These are phyloP conservation scores for Plasmodium sp. DNA, from an alignment of 169 alveolate species.

Conservation along the genomic window DNA sequence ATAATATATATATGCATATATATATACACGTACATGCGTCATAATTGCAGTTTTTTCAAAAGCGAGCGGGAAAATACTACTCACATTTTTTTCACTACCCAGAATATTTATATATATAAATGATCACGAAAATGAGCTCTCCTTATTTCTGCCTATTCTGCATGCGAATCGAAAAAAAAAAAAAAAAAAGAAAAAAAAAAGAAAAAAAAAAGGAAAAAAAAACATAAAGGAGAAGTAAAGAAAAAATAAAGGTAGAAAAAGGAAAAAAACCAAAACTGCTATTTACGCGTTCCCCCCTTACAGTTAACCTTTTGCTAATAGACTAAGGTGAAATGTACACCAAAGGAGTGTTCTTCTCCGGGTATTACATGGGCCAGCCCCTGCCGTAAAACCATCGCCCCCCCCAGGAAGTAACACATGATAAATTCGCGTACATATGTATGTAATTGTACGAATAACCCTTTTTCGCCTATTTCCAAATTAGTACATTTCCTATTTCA, in stretches of 20 bases:
- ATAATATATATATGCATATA: background rate
- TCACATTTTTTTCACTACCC: background rate
- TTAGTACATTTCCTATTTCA: background rate
- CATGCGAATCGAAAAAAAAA: constrained; percentile 7
- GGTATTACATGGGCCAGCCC: background rate
- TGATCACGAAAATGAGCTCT: background rate
- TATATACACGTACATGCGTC: background rate
- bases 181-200: background rate
- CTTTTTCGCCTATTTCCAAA: background rate
- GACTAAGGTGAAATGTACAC: background rate
- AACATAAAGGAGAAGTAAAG: background rate
- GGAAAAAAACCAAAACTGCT: background rate
- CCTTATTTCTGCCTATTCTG: background rate
- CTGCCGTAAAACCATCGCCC: background rate
- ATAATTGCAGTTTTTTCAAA: background rate
- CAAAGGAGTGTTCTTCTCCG: background rate
- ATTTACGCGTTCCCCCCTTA: background rate
- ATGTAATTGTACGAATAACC: background rate
- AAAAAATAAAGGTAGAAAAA: background rate
- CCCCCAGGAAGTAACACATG: background rate
- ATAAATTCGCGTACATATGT: background rate
- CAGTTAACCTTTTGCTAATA: background rate
- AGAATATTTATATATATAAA: background rate
- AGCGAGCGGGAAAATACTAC: background rate
- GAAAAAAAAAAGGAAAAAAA: background rate